Evolutionary conservation across 176 grass and related monocot genomes (phyloP).

Genomic region (Otatea glauca): DNA sequence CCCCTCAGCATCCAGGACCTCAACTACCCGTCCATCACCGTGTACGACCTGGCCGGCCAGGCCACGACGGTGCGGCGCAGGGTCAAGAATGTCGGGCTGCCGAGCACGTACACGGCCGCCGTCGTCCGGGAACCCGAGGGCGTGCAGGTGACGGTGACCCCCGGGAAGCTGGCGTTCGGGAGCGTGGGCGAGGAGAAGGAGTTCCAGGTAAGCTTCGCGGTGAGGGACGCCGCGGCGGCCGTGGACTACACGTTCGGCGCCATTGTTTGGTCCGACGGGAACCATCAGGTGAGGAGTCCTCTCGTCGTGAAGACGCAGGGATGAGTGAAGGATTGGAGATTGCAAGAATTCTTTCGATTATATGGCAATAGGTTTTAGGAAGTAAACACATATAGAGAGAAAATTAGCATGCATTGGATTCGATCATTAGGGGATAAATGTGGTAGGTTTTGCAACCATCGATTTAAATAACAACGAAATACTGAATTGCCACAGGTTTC

Average conservation of each 20-base stretch:
- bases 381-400: background rate
- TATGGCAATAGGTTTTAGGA: background rate
- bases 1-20: constrained; percentile 42
- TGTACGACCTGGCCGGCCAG: constrained; percentile 31
- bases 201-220: constrained; percentile 55
- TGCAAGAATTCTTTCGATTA: background rate
- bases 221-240: background rate
- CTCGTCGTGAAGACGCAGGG: constrained; percentile 41
- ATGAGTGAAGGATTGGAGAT: background rate
- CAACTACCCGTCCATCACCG: constrained; percentile 72
- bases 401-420: background rate
- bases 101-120: constrained; percentile 52
- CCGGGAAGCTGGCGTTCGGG: constrained; percentile 40
- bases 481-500: no score
- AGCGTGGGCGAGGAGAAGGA: constrained; percentile 61
- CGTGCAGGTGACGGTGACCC: constrained; percentile 58
- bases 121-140: constrained; percentile 54
- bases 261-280: constrained; percentile 66
- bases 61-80: constrained; percentile 30
- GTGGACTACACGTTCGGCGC: constrained; percentile 53
- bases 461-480: constrained; percentile 1
- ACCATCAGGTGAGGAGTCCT: constrained; percentile 57
- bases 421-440: constrained; percentile 15
- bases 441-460: no score
- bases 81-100: constrained; percentile 59